Evolutionary conservation across 2,329 filamentous ascomycete genomes (phyloP), one percentile per base, ranked within the genome.

Genomic region (Chaetomiaceae sp.): DNA sequence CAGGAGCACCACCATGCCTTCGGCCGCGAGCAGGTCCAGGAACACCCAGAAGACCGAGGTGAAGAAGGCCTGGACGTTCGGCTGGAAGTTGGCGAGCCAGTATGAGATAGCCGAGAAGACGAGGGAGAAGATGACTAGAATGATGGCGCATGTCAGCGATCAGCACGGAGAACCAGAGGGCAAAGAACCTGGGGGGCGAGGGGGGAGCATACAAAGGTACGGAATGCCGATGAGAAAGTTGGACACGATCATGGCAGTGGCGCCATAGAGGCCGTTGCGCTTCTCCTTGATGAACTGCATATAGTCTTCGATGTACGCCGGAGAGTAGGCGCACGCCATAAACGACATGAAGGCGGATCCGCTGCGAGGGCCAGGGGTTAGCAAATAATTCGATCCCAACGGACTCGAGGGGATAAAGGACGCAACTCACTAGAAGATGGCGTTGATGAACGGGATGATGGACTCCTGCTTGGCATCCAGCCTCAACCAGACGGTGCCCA

Each of bases 401-500:
- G n/a, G 8, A 33, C 7, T 10, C 30, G 31, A 21, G n/a, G 33
- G 12, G 2, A 20, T 16, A 1, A 44, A 17, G n/a, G 9, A n/a
- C 14, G 5, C 3, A 7, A 21, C 23, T 17, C 8, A 62, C 73
- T 63, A 61, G 75, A 76, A 57, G 45, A 95, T 86, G 42, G 87
- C 86, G 65, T 95, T 95, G 66, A 83, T 89, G 61, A 88, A 87
- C 0, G 88, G 82, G 60, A 89, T 85, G 59, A 95, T 92, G 52
- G 86, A 85, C 50, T 76, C 72, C 64, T 95, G 89, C 0, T 75
- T 71, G 0, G 84, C 75, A 4, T 76, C 70, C 3, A 95, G 74
- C 5, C 89, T 81, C 13, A 95, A 71, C 84, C 87, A 95, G 12
- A 95, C 86, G 0, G 89, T 95, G 5, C 89, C 89, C 85, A 92